phyloP scores from a whole-genome alignment of 106 monocot species.

The Xerophyta viscosa region DNA sequence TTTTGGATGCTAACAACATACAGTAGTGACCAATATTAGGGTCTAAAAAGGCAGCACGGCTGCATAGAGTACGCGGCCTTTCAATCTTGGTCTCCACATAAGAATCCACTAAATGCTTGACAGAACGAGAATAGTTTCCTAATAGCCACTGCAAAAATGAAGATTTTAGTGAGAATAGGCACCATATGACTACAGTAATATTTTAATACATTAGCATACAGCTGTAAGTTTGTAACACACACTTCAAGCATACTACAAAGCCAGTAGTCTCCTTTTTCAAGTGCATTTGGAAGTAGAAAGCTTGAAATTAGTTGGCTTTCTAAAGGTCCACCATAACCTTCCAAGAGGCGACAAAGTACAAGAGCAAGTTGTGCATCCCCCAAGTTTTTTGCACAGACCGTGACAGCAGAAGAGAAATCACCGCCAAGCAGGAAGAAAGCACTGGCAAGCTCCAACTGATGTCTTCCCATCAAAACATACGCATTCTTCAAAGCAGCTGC shows the following conservation, averaged over 20 bases:
- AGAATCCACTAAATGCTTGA: constrained; percentile 31
- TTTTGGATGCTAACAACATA: constrained; percentile 51
- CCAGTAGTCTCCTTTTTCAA: constrained; percentile 75
- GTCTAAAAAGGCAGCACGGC: constrained; percentile 32
- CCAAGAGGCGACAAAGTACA: constrained; percentile 82
- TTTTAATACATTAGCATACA: too few species aligned
- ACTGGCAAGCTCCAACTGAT: constrained; percentile 82
- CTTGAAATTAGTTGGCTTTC: constrained; percentile 67
- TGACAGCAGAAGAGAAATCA: constrained; percentile 80
- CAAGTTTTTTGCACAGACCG: constrained; percentile 92
- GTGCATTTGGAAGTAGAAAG: constrained; percentile 63
- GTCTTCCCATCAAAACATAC: constrained; percentile 96
- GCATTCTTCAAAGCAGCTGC: constrained; percentile 98
- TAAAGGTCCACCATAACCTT: constrained; percentile 78
- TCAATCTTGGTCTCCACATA: constrained; percentile 4
- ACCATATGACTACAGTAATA: too few species aligned
- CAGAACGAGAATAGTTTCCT: constrained; percentile 62
- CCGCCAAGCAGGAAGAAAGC: constrained; percentile 92
- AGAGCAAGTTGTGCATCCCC: constrained; percentile 94
- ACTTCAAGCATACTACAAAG: constrained; percentile 82
- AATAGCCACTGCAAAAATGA: constrained; percentile 69
- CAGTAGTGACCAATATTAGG: constrained; percentile 76
- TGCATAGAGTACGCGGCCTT: constrained; percentile 6
- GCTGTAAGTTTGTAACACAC: too few species aligned
- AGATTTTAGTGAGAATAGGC: too few species aligned